Evolutionary conservation across 2,329 filamentous ascomycete species (phyloP).

Genomic region (Cryoendolithus antarcticus): DNA sequence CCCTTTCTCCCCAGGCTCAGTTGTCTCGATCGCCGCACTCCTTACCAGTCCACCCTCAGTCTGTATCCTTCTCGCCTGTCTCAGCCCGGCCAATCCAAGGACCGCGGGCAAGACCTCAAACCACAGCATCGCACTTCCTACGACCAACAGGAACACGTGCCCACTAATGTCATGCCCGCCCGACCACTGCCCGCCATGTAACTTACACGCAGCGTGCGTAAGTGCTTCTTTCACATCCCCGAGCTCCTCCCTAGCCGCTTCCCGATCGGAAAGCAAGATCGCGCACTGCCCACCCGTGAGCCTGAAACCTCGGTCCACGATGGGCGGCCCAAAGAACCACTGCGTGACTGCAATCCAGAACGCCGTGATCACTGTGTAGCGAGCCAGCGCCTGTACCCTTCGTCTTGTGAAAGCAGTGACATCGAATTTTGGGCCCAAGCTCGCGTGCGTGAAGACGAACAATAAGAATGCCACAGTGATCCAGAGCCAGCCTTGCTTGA

Average conservation of each 20-base stretch:
- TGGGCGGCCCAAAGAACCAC: conserved; percentile 86
- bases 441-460: conserved; percentile 58
- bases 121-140: conserved; percentile 69
- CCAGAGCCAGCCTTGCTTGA: conserved; percentile 94
- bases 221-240: conserved; percentile 40
- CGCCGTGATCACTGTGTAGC: conserved; percentile 60
- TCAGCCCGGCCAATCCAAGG: conserved; percentile 32
- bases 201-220: conserved; percentile 70
- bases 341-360: conserved; percentile 85
- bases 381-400: conserved; percentile 46
- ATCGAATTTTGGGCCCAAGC: conserved; percentile 28
- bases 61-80: conserved; percentile 54
- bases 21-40: conserved; percentile 29
- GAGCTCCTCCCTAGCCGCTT: conserved; percentile 29
- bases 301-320: conserved; percentile 84
- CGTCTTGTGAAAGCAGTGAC: conserved; percentile 26
- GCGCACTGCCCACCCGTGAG: conserved; percentile 79
- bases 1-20: conserved; percentile 30
- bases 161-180: conserved; percentile 96
- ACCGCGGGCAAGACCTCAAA: conserved; percentile 63
- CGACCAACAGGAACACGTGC: conserved; percentile 82
- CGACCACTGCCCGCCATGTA: conserved; percentile 68
- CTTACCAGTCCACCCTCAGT: conserved; percentile 52
- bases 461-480: conserved; percentile 60
- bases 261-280: conserved; percentile 29